Conservation (phyloP, 1,284 basidiomycete genomes). For the Rhodofomes roseus region DNA sequence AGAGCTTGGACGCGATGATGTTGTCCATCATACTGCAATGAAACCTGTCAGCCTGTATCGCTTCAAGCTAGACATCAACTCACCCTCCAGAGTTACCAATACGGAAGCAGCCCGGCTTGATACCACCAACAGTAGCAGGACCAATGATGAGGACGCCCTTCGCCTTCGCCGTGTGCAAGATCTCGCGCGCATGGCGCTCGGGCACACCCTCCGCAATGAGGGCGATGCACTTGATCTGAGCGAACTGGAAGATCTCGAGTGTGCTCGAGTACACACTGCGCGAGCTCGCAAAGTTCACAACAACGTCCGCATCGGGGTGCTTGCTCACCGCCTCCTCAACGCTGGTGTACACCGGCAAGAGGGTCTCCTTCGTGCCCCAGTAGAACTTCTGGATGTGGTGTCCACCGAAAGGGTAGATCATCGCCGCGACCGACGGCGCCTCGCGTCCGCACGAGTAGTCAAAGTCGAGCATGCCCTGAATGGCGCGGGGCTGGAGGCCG, state of each 20-base stretch:
- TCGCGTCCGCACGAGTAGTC: slow-evolving; percentile 96
- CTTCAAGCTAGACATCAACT: slow-evolving; percentile 22
- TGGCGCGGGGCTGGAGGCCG: slow-evolving; percentile 97
- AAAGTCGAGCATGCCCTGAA: slow-evolving; percentile 99
- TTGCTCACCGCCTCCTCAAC: slow-evolving; percentile 92
- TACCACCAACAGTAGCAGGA: slow-evolving; percentile 98
- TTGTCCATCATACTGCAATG: slow-evolving; percentile 95
- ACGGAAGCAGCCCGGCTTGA: slow-evolving; percentile 99
- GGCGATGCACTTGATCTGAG: slow-evolving; percentile 81
- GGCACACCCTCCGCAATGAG: slow-evolving; percentile 99
- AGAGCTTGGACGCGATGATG: slow-evolving; percentile 98
- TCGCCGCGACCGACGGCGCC: slow-evolving; percentile 94
- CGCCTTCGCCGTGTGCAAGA: slow-evolving; percentile 84
- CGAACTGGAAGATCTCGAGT: slow-evolving; percentile 77
- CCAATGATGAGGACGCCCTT: slow-evolving; percentile 96
- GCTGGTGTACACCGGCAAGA: slow-evolving; percentile 95
- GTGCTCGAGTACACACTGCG: slow-evolving; percentile 95
- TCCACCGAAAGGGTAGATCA: slow-evolving; percentile 99
- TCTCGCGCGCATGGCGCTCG: slow-evolving; percentile 95
- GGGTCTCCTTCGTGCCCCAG: slow-evolving; percentile 99
- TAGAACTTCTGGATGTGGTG: slow-evolving; percentile 99
- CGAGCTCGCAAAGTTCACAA: slow-evolving; percentile 97
- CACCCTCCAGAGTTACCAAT: slow-evolving; percentile 98
- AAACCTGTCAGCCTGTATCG: slow-evolving; percentile 9
- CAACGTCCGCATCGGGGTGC: slow-evolving; percentile 95